phyloP scores from a whole-genome alignment of 2,329 filamentous ascomycete species.

The Apiospora arundinis region DNA sequence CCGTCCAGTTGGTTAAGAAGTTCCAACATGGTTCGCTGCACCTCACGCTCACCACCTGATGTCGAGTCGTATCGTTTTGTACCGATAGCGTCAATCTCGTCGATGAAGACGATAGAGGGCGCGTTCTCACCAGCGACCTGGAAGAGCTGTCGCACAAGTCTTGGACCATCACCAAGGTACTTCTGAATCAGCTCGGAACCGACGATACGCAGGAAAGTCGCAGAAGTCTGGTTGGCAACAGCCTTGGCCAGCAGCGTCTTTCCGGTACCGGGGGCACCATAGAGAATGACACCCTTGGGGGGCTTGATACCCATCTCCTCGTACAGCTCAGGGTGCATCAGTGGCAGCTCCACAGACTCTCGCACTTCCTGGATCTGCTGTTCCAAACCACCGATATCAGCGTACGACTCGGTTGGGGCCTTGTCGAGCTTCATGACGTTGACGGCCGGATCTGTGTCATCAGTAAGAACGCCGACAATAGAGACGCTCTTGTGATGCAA shows the following conservation, averaged over 20 bases:
- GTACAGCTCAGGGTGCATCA: conserved; percentile 95
- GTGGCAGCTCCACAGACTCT: conserved; percentile 93
- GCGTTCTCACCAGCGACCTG: conserved; percentile 92
- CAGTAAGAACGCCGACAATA: conserved; percentile 94
- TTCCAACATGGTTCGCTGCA: conserved; percentile 98
- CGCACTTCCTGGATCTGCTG: conserved; percentile 96
- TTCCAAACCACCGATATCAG: conserved; percentile 96
- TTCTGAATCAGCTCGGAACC: conserved; percentile 98
- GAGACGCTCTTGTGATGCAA: conserved; percentile 98
- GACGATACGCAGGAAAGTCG: conserved; percentile 96
- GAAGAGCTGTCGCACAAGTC: conserved; percentile 95
- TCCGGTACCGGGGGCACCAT: conserved; percentile 94
- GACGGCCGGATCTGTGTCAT: conserved; percentile 93
- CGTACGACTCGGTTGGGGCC: conserved; percentile 96
- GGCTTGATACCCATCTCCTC: conserved; percentile 99
- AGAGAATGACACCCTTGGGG: conserved; percentile 98
- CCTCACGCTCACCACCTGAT: conserved; percentile 94
- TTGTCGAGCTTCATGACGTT: conserved; percentile 99
- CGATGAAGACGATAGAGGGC: conserved; percentile 97
- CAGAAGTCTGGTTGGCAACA: conserved; percentile 98
- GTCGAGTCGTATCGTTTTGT: conserved; percentile 99
- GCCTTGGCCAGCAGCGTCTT: conserved; percentile 97
- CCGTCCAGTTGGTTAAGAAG: conserved; percentile 97
- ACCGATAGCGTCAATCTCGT: conserved; percentile 98
- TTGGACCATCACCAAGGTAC: conserved; percentile 94